Percentiles rank a stretch among this genome's conserved stretches.
Evolutionary conservation across 441 rosid species (phyloP).

Genomic region (Biscutella auriculata): DNA sequence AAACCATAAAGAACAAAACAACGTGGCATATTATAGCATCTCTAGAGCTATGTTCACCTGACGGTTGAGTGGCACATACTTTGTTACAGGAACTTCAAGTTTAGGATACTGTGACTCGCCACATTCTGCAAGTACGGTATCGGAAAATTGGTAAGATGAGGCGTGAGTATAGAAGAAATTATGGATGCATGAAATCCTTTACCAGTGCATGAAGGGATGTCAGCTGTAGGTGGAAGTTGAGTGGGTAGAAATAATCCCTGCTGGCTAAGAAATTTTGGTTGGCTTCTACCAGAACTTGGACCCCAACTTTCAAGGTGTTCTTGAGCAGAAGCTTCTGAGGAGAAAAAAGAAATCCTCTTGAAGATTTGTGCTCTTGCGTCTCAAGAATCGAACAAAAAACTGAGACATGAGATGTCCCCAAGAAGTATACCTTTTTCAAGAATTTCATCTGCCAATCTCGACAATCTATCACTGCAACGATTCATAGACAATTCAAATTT

Average conservation of each 20-base stretch:
- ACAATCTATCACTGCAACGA: constrained; percentile 54
- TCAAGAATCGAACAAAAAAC: constrained; percentile 1
- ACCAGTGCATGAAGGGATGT: constrained; percentile 85
- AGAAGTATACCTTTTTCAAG: constrained; percentile 59
- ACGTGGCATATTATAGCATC: neutral
- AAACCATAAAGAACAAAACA: neutral
- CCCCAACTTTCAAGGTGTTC: constrained; percentile 51
- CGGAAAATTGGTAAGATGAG: neutral
- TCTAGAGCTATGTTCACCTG: constrained; percentile 40
- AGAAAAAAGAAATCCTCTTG: neutral
- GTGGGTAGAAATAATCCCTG: constrained; percentile 55
- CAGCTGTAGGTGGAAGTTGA: constrained; percentile 84
- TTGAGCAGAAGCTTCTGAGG: constrained; percentile 47
- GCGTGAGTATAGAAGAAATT: neutral
- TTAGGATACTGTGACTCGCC: constrained; percentile 66
- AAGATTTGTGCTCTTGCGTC: neutral
- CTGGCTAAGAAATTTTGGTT: constrained; percentile 45
- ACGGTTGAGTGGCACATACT: constrained; percentile 45
- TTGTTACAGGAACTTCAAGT: constrained; percentile 63
- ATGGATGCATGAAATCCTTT: neutral
- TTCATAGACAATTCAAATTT: constrained; percentile 86
- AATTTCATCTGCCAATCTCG: constrained; percentile 68
- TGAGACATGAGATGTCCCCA: constrained; percentile 10
- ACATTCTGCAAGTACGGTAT: constrained; percentile 36
- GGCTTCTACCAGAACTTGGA: constrained; percentile 40